phyloP scores from a whole-genome alignment of 2,329 filamentous ascomycete species.

The Colletotrichum sojae region DNA sequence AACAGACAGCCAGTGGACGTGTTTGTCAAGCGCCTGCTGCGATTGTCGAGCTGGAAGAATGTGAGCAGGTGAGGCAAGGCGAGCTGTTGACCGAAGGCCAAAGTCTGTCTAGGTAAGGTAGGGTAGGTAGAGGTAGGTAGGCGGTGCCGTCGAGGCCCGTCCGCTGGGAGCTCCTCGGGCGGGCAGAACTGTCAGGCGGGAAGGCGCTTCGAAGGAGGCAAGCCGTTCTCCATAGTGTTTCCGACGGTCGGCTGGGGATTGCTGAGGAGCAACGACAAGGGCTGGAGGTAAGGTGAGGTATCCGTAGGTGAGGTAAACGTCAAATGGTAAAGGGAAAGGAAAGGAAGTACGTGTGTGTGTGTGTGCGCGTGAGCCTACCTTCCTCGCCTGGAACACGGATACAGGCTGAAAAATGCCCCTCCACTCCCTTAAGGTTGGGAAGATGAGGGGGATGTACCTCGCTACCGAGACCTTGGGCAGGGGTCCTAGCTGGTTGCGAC shows the following conservation, averaged over 20 bases:
- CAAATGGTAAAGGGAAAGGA: too few species aligned
- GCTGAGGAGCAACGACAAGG: too few species aligned
- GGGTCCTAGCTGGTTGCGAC: too few species aligned
- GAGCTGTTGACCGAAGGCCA: background rate
- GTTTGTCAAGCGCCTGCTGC: conserved; percentile 8
- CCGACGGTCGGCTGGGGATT: conserved; percentile 1
- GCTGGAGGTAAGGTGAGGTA: too few species aligned
- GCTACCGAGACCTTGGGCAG: too few species aligned
- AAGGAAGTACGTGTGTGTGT: too few species aligned
- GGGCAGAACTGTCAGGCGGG: conserved; percentile 14
- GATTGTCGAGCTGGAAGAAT: conserved; percentile 12
- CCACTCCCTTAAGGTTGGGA: background rate
- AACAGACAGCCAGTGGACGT: conserved; percentile 15
- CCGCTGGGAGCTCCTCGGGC: background rate
- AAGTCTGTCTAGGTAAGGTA: background rate
- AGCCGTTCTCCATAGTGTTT: conserved; percentile 16
- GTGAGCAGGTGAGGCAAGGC: background rate
- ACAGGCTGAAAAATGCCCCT: too few species aligned
- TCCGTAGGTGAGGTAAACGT: too few species aligned
- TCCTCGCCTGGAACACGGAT: too few species aligned
- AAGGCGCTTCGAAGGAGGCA: background rate
- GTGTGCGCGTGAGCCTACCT: too few species aligned
- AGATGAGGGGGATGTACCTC: too few species aligned
- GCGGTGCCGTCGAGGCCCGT: conserved; percentile 8
- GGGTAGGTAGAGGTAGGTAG: background rate